A percentile compares a stretch with the other conserved stretches of the same genome.
These are phyloP conservation scores for Cicer chorassanicum DNA, from an alignment of 306 rosid genomes.

Conservation along the genomic window DNA sequence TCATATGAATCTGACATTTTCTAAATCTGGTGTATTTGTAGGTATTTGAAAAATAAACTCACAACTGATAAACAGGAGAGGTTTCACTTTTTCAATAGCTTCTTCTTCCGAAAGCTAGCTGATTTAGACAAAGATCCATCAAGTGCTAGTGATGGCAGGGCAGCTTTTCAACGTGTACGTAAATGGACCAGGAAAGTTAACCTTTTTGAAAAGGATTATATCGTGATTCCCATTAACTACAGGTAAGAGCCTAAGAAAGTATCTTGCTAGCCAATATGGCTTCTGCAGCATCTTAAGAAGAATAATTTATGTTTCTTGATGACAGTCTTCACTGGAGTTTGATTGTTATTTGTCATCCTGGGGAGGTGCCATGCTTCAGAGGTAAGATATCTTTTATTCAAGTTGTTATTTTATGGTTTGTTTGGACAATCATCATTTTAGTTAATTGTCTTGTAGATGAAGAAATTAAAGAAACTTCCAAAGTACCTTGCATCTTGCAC, in stretches of 20 bases:
- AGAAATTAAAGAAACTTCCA: slow-evolving; percentile 51
- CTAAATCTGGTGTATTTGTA: slow-evolving; percentile 46
- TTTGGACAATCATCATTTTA: slow-evolving; percentile 27
- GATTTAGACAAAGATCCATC: slow-evolving; percentile 73
- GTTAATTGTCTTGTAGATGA: slow-evolving; percentile 53
- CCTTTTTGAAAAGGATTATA: slow-evolving; percentile 68
- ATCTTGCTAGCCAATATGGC: slow-evolving; percentile 27
- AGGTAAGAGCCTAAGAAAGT: slow-evolving; percentile 53
- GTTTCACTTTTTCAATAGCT: slow-evolving; percentile 77
- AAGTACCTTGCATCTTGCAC: slow-evolving; percentile 78
- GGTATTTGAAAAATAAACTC: slow-evolving; percentile 66
- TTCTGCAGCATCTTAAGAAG: slow-evolving; percentile 38
- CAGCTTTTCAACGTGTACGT: slow-evolving; percentile 66
- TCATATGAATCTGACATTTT: slow-evolving; percentile 27
- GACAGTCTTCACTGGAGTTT: slow-evolving; percentile 82
- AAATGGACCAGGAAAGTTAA: slow-evolving; percentile 80
- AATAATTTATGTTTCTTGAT: slow-evolving; percentile 39
- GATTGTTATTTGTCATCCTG: slow-evolving; percentile 75
- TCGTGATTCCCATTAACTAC: slow-evolving; percentile 72
- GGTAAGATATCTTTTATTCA: slow-evolving; percentile 50
- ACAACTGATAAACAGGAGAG: slow-evolving; percentile 49
- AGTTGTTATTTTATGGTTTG: slow-evolving; percentile 40
- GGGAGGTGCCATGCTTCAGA: slow-evolving; percentile 55
- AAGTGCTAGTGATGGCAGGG: slow-evolving; percentile 63
- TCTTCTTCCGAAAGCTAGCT: slow-evolving; percentile 84